A percentile compares a stretch with the other conserved stretches of the same genome.
Conservation (phyloP, 2,329 filamentous ascomycete species). For the Eurotiales sp. region DNA sequence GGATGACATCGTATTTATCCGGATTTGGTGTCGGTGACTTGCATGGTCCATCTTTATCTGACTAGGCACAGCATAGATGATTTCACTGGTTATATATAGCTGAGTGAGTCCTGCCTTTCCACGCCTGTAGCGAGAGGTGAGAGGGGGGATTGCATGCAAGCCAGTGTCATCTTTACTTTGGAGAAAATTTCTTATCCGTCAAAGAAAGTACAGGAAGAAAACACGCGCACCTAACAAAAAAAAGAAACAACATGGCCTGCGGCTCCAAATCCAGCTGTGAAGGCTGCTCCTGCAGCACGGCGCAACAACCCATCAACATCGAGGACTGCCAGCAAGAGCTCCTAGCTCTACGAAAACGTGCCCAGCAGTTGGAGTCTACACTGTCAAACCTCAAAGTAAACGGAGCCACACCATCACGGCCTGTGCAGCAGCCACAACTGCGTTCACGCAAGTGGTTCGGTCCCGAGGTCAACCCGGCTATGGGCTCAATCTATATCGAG, state of each 20-base stretch:
- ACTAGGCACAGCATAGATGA: too few species aligned
- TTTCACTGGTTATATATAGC: too few species aligned
- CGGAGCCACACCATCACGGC: slow-evolving; percentile 13
- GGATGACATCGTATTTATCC: too few species aligned
- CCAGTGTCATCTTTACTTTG: too few species aligned
- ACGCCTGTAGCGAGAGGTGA: too few species aligned
- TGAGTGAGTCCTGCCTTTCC: too few species aligned
- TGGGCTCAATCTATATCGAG: slow-evolving; percentile 49
- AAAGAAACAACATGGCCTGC: slow-evolving; percentile 16
- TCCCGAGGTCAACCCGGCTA: slow-evolving; percentile 39
- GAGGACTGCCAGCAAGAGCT: slow-evolving; percentile 41
- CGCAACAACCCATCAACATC: slow-evolving; percentile 28
- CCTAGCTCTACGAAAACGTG: slow-evolving; percentile 34
- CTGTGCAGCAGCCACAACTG: slow-evolving; percentile 24
- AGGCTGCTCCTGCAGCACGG: slow-evolving; percentile 30
- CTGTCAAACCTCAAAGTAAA: slow-evolving; percentile 26
- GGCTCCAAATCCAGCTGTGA: slow-evolving; percentile 27
- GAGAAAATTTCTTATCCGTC: too few species aligned
- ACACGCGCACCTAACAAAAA: too few species aligned
- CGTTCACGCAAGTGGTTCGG: slow-evolving; percentile 47
- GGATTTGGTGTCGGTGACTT: too few species aligned
- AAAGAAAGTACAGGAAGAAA: too few species aligned
- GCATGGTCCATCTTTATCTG: too few species aligned
- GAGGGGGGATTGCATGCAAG: too few species aligned
- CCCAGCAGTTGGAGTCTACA: slow-evolving; percentile 34